phyloP scores from a whole-genome alignment of 192 early-diverging fungal species.

The Podila epicladia region DNA sequence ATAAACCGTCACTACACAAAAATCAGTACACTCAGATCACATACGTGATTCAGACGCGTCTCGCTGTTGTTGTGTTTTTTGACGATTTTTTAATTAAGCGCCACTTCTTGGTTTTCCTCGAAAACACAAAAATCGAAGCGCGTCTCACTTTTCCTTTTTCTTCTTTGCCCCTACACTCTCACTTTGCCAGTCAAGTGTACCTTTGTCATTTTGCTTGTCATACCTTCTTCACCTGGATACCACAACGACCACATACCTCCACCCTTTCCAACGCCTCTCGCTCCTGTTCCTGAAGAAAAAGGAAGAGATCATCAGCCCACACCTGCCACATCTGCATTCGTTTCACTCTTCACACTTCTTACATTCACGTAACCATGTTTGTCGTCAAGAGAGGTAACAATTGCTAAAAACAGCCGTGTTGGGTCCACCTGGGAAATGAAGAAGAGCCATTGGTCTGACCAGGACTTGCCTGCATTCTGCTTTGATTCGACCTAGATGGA shows the following conservation, averaged over 20 bases:
- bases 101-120: neutral
- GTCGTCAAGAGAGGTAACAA: conserved; percentile 50
- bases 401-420: neutral
- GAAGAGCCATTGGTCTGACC: too few species aligned
- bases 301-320: neutral
- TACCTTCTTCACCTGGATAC: neutral
- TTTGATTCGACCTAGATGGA: conserved; percentile 28
- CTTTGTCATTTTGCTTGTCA: neutral
- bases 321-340: neutral
- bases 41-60: neutral
- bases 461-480: neutral
- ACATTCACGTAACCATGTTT: conserved; percentile 22
- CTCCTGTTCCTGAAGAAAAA: neutral
- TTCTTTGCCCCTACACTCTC: neutral
- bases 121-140: neutral
- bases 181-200: neutral
- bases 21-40: neutral
- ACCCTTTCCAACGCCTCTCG: neutral
- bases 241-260: too few species aligned
- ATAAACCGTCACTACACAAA: neutral
- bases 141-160: neutral
- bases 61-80: neutral
- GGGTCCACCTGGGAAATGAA: neutral
- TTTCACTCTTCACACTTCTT: neutral
- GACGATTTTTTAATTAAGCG: neutral